phyloP scores from a whole-genome alignment of 768 basidiomycete species.

The Galerina sulciceps region DNA sequence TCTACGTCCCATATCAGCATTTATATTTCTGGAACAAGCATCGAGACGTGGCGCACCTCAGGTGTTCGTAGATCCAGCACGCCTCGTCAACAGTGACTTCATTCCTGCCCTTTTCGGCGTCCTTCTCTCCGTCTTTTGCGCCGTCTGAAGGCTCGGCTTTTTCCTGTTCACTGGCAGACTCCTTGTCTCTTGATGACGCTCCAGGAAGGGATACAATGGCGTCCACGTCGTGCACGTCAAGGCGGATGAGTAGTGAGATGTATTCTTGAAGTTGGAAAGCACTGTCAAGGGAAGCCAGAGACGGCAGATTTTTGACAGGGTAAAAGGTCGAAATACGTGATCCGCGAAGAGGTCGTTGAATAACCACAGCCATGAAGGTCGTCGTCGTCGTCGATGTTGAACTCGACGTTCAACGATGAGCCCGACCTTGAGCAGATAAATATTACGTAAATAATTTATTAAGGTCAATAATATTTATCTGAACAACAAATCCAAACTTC shows the following conservation, averaged over 20 bases:
- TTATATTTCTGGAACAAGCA: neutral
- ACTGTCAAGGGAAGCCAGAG: constrained; percentile 78
- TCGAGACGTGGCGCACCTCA: constrained; percentile 38
- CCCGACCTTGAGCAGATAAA: no score
- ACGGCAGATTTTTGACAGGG: constrained; percentile 71
- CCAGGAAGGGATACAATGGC: constrained; percentile 79
- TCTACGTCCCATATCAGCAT: constrained; percentile 38
- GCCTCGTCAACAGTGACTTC: constrained; percentile 75
- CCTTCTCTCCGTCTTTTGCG: constrained; percentile 33
- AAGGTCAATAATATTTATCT: no score
- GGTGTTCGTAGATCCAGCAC: constrained; percentile 80
- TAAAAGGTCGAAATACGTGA: constrained; percentile 83
- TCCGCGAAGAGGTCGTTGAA: constrained; percentile 75
- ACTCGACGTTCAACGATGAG: no score
- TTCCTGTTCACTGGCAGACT: constrained; percentile 23
- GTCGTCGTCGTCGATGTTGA: neutral
- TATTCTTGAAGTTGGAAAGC: constrained; percentile 96
- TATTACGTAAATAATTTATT: no score
- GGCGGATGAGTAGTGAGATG: constrained; percentile 83
- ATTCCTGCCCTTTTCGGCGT: constrained; percentile 37
- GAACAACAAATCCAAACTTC: no score
- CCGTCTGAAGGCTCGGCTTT: constrained; percentile 22
- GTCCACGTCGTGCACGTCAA: constrained; percentile 88
- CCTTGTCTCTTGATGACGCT: constrained; percentile 32
- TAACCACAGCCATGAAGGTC: constrained; percentile 37